These are phyloP conservation scores for Lagenidium sp. DNA, from an alignment of 352 stramenopile genomes.

Conservation along the genomic window DNA sequence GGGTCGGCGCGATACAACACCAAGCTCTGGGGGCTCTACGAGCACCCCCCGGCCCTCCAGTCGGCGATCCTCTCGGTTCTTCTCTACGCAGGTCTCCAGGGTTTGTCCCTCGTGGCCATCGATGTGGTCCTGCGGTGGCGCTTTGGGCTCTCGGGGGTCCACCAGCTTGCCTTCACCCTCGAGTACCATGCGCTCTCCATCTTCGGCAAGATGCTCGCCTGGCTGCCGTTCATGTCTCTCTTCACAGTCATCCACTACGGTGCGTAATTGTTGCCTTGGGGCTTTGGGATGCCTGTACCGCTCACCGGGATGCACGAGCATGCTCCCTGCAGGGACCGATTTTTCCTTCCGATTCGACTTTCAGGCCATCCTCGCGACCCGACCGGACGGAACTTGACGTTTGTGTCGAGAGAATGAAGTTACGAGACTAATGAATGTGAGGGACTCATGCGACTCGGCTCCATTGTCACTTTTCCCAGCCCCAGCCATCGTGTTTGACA, in stretches of 20 bases:
- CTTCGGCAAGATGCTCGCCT: conserved; percentile 10
- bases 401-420: no score
- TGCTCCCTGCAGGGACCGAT: neutral
- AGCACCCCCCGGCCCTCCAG: neutral
- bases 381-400: neutral
- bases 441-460: no score
- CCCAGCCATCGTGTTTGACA: no score
- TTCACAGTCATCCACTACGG: conserved; percentile 14
- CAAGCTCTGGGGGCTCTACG: neutral
- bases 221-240: conserved; percentile 7
- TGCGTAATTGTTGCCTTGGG: conserved; percentile 2
- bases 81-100: conserved; percentile 4
- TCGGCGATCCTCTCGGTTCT: neutral
- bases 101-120: neutral
- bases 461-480: no score
- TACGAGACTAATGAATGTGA: no score
- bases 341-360: conserved; percentile 1
- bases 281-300: neutral
- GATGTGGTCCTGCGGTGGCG: conserved; percentile 1
- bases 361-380: neutral
- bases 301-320: no score
- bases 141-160: conserved; percentile 2
- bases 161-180: conserved; percentile 8
- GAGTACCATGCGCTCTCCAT: conserved; percentile 6
- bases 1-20: conserved; percentile 4